A percentile compares a stretch with the other conserved stretches of the same genome.
Evolutionary conservation across 805 yeast species (phyloP).

Genomic region (Candida maris): DNA sequence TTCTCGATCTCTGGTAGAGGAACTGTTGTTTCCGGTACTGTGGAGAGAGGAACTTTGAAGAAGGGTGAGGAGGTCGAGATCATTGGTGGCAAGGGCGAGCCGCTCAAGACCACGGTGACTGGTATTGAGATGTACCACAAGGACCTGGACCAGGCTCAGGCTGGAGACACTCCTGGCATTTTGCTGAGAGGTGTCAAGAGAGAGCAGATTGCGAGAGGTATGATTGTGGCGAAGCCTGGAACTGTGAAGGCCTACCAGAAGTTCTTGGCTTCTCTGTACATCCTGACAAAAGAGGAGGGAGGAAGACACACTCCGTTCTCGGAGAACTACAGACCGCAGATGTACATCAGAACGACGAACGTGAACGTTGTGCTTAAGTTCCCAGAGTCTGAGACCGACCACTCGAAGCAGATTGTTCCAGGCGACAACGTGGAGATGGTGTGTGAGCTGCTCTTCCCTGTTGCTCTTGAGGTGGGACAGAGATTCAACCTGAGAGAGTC

Average conservation of each 20-base stretch:
- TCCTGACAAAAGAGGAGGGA: conserved; percentile 96
- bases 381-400: conserved; percentile 80
- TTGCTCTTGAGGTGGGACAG: conserved; percentile 94
- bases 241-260: conserved; percentile 89
- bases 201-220: conserved; percentile 95
- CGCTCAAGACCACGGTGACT: conserved; percentile 90
- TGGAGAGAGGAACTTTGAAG: conserved; percentile 95
- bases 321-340: conserved; percentile 96
- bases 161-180: conserved; percentile 99
- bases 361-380: conserved; percentile 86
- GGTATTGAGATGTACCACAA: conserved; percentile 99
- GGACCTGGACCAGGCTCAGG: conserved; percentile 95
- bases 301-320: conserved; percentile 98
- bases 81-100: conserved; percentile 85
- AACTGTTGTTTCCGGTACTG: conserved; percentile 98
- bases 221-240: conserved; percentile 93
- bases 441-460: conserved; percentile 83
- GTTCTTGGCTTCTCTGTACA: conserved; percentile 89
- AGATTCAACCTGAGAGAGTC: conserved; percentile 99
- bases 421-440: conserved; percentile 99
- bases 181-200: conserved; percentile 97
- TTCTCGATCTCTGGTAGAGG: conserved; percentile 99
- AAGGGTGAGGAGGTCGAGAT: conserved; percentile 98
- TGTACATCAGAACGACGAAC: conserved; percentile 94
- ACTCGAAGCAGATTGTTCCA: conserved; percentile 88